Evolutionary conservation across 1,139 yeast genomes (phyloP), one percentile per base, ranked within the genome.

Genomic region (Magnusiomyces ingens): DNA sequence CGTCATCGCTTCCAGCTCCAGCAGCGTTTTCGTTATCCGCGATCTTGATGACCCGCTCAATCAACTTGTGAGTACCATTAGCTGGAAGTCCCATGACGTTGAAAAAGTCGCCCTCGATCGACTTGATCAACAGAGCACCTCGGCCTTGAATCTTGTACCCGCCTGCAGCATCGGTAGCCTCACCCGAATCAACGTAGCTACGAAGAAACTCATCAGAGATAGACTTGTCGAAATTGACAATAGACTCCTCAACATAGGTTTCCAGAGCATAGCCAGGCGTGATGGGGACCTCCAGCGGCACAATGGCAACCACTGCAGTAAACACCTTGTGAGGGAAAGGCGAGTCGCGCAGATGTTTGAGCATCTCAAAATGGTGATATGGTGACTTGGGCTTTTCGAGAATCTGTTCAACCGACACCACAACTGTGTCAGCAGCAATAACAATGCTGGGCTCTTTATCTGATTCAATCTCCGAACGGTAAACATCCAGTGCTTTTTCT

Each of bases 51-150:
- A 42, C 19, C 19, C 26, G 15, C 35, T 46, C 70, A 54, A 77
- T 65, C 58, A 79, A 65, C 49, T 67, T 62, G 64, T 78, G 78
- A 0, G 93, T 81, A 37, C 71, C 73, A 54, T 76, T 75, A 22
- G 82, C 79, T 0, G 99, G 98, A 55, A 93, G 71, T 0, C 99
- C 99, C 8, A 93, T 93, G n/a, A 89, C 86, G 65, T 89, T 91
- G 67, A 77, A 83, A 64, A 79, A 88, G 65, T 91, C 98, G 0
- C 99, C 99, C 1, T 75, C 74, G 15, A 90, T 78, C 17, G 71
- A 68, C 42, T 75, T 70, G 59, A 93, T 80, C 56, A 93, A 70
- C 47, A 84, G 64, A 37, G 68, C 62, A 2, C 87, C 84, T 0
- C 93, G 91, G 1, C 83, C 87, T 67, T 93, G 98, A 57, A 85